A percentile compares a stretch with the other conserved stretches of the same genome.
Conservation (phyloP, 139 green algal species). For the Chlamydomonas asymmetrica region DNA sequence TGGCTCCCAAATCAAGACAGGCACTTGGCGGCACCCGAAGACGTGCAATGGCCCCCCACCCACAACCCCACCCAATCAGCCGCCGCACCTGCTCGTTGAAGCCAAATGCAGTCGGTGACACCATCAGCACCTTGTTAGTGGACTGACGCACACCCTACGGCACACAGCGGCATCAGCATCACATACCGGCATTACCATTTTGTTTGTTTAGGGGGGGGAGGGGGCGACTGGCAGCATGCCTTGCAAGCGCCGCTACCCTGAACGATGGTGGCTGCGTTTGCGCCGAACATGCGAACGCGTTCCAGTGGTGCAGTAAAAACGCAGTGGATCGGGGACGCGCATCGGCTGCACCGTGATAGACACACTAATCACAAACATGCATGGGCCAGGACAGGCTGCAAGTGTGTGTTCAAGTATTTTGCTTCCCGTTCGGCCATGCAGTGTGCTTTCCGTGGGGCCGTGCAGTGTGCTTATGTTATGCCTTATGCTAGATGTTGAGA, state of each 20-base stretch:
- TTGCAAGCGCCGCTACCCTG: not conserved
- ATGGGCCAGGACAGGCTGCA: no score
- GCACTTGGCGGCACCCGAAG: no score
- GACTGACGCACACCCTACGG: constrained; percentile 53
- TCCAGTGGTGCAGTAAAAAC: not conserved
- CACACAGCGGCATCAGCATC: not conserved
- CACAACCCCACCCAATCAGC: constrained; percentile 4
- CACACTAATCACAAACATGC: no score
- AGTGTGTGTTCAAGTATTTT: no score
- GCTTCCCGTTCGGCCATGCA: no score
- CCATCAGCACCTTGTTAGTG: constrained; percentile 92
- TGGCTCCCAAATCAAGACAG: no score
- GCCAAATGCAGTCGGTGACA: constrained; percentile 91
- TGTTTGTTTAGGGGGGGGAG: not conserved
- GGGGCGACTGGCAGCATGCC: not conserved
- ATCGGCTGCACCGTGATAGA: no score
- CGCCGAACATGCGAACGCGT: not conserved
- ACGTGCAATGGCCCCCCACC: no score
- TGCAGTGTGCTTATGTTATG: no score
- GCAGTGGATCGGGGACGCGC: not conserved
- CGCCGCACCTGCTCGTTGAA: constrained; percentile 92
- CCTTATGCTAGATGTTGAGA: no score
- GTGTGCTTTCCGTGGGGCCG: no score
- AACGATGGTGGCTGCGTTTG: not conserved
- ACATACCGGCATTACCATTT: not conserved